Evolutionary conservation across 345 rosid species (phyloP), one percentile per base, ranked within the genome.

Genomic region (Eucalyptus cloeziana): DNA sequence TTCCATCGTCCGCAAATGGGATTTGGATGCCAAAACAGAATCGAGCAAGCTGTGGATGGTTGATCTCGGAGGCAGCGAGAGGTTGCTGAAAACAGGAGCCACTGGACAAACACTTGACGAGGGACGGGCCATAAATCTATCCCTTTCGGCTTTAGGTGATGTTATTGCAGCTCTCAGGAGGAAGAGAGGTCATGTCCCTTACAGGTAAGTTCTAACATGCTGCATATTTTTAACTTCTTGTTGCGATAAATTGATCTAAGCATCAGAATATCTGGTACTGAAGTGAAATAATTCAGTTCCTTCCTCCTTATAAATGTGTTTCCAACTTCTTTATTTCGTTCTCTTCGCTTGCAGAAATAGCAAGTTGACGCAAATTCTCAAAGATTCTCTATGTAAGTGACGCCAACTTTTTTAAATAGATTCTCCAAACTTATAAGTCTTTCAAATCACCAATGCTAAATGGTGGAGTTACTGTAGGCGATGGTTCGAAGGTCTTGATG

Each of bases 1-100:
- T 93, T 89, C 95, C 88, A 92, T 97, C 90, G 92, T 90, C 90
- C 95, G 94, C 67, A 91, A 79, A 89, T 95, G 94, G 89, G 94
- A 96, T 88, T 92, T 80, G 87, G 88, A 85, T 83, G 94, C 94
- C 49, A 95, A 90, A 93, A 87, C 92, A 85, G 95, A 95, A 92
- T 94, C 92, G 80, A 96, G 98, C 96, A 96, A 96, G 92, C 92
- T 97, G 87, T 96, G 99, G 99, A 94, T 97, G 99, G 95, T 96
- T 69, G 99, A 97, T 94, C 99, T 97, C 7, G 99, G 98, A 90
- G 99, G 99, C n/a, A 96, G 99, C 31, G 98, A 97, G 91, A 91
- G 99, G 79, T 90, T 97, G 88, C 76, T 95, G 69, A 97, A 97
- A 93, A 96, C 99, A 1, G 97, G 98, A 58, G 98, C 98, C 49